Evolutionary conservation across 1,139 yeast genomes (phyloP), one percentile per base, ranked within the genome.

Genomic region (Geotrichum restrictum): DNA sequence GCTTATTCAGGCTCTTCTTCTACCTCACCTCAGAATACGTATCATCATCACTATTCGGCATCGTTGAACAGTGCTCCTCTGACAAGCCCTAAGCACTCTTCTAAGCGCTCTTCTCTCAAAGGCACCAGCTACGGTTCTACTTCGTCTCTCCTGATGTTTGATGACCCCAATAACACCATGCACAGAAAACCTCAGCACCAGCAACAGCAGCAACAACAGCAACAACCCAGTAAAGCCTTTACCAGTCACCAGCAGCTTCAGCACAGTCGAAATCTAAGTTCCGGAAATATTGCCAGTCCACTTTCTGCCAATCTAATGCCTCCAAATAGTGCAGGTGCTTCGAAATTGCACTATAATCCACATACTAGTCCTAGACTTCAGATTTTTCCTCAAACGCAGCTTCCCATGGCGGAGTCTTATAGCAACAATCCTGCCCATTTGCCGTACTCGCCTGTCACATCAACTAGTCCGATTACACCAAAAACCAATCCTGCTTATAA

Each of bases 291-390:
- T 22, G 44, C 39, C 14, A 46, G 16, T n/a, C 36, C 36, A 19
- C 46, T 22, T 14, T 52, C 38, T 10, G 44, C 48, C n/a, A 21
- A 45, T 33, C 27, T 43, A 16, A 32, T 40, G 31, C 48, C 33
- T 18, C 33, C 49, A 24, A 41, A 32, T 36, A 29, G 38, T 24
- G 29, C 46, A 44, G 31, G 29, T 34, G 42, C 36, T 32, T 29
- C 46, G n/a, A 16, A 48, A 18, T 47, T 49, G 1, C 49, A 45
- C 48, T 49, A 45, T 48, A 46, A 49, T 38, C 49, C 49, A n/a
- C 56, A 47, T 31, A 21, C 52, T 11, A 46, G 51, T 24, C 53
- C 51, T 14, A 39, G 49, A 13, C 49, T 48, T 55, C 54, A 66
- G 49, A 56, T 69, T 48, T 64, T 21, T 22, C 10, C 31, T 22